Percentiles rank a stretch among this genome's conserved stretches.
phyloP scores from a whole-genome alignment of 1,139 yeast genomes.

The Chernovozyma sophiae-reginae region DNA sequence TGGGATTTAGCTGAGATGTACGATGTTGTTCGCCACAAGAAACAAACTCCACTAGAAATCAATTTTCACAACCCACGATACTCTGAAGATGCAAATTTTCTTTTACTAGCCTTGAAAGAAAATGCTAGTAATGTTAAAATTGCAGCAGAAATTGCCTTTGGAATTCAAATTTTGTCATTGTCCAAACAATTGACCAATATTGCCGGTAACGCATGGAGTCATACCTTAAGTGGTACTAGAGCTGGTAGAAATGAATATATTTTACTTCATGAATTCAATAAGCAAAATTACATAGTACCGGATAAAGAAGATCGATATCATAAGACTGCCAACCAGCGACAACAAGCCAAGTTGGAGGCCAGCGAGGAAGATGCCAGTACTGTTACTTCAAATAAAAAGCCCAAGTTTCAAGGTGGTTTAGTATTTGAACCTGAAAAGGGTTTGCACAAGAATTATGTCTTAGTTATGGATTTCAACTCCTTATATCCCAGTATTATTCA shows the following conservation, averaged over 20 bases:
- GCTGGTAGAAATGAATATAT: conserved; percentile 95
- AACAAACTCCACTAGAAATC: conserved; percentile 62
- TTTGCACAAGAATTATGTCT: conserved; percentile 77
- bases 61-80: conserved; percentile 65
- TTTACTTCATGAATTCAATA: conserved; percentile 85
- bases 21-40: conserved; percentile 63
- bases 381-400: conserved; percentile 59
- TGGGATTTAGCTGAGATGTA: conserved; percentile 96
- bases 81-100: conserved; percentile 62
- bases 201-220: conserved; percentile 98
- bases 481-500: conserved; percentile 96
- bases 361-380: conserved; percentile 46
- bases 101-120: conserved; percentile 69
- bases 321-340: conserved; percentile 36
- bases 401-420: conserved; percentile 92
- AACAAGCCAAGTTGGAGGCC: conserved; percentile 35
- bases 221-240: conserved; percentile 90
- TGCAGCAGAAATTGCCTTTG: conserved; percentile 74
- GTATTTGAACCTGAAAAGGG: conserved; percentile 98
- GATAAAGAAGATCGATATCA: conserved; percentile 66
- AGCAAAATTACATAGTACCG: conserved; percentile 80
- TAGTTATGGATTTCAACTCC: conserved; percentile 98
- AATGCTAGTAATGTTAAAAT: conserved; percentile 64
- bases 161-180: conserved; percentile 79
- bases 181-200: conserved; percentile 88